These are phyloP conservation scores for Trypanosoma melophagium DNA, from an alignment of 208 protist genomes.

Conservation along the genomic window DNA sequence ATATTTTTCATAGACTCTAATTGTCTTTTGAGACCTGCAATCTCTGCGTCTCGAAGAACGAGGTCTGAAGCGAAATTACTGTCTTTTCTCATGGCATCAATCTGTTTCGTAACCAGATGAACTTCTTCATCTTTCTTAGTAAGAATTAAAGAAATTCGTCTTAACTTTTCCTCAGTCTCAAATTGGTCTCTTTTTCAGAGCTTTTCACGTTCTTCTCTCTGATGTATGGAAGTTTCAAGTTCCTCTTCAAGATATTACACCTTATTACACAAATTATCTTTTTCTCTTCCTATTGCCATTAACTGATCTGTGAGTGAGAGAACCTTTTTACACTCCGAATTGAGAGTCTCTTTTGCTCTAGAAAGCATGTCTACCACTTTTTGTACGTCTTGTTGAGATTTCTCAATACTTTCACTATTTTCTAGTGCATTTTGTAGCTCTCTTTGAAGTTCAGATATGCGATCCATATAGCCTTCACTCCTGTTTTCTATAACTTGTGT, in stretches of 20 bases:
- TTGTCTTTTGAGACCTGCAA: conserved; percentile 19
- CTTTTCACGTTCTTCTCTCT: not conserved
- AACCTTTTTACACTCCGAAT: conserved; percentile 5
- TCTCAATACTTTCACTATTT: not conserved
- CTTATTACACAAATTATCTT: conserved; percentile 8
- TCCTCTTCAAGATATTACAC: conserved; percentile 5
- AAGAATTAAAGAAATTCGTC: not conserved
- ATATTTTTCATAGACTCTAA: conserved; percentile 11
- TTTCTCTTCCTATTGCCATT: conserved; percentile 5
- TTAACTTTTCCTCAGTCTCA: conserved; percentile 1
- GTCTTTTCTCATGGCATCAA: not conserved
- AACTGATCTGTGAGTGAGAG: not conserved
- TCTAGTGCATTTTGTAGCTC: conserved; percentile 6
- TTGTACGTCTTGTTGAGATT: conserved; percentile 7
- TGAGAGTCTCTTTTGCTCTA: conserved; percentile 3
- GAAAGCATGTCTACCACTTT: not conserved
- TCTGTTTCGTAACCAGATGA: not conserved
- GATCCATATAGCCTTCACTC: not conserved
- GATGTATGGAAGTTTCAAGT: not conserved
- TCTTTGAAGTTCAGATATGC: conserved; percentile 7
- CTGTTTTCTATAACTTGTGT: not conserved
- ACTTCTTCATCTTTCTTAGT: conserved; percentile 9
- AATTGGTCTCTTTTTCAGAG: not conserved
- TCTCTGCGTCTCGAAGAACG: conserved; percentile 8
- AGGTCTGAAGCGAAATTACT: not conserved